Conservation (phyloP, 2,329 filamentous ascomycete genomes). For the Tothia fuscella region DNA sequence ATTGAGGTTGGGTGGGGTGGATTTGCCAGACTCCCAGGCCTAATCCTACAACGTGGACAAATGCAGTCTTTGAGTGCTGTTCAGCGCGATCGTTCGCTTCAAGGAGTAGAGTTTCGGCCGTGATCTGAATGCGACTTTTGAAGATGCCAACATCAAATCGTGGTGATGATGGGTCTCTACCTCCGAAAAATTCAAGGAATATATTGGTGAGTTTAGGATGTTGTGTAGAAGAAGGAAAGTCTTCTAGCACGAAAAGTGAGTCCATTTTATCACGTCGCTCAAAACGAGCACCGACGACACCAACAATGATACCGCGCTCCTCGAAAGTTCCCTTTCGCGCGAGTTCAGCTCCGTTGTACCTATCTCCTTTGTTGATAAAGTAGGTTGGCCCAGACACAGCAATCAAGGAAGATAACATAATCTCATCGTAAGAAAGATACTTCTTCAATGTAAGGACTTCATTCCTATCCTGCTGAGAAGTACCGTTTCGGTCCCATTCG, state of each 20-base stretch:
- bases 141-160: conserved; percentile 16
- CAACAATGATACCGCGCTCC: conserved; percentile 19
- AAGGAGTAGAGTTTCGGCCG: conserved; percentile 19
- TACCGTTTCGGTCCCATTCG: conserved; percentile 21
- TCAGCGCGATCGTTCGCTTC: conserved; percentile 19
- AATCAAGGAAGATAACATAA: conserved; percentile 21
- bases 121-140: conserved; percentile 19
- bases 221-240: conserved; percentile 8
- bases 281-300: conserved; percentile 22
- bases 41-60: conserved; percentile 21
- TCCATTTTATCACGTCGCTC: conserved; percentile 22
- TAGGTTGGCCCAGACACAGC: conserved; percentile 19
- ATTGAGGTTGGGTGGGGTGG: conserved; percentile 14
- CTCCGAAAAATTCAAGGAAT: conserved; percentile 1
- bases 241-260: conserved; percentile 15
- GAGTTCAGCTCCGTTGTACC: conserved; percentile 15
- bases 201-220: not conserved
- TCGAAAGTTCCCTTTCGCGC: conserved; percentile 14
- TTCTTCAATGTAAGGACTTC: conserved; percentile 14
- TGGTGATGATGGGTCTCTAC: not conserved
- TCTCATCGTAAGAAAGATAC: conserved; percentile 24
- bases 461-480: conserved; percentile 13
- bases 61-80: conserved; percentile 14
- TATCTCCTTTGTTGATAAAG: conserved; percentile 21
- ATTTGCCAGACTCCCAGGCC: conserved; percentile 23